Conservation (phyloP, 768 basidiomycete genomes). For the Kwoniella dejecticola region DNA sequence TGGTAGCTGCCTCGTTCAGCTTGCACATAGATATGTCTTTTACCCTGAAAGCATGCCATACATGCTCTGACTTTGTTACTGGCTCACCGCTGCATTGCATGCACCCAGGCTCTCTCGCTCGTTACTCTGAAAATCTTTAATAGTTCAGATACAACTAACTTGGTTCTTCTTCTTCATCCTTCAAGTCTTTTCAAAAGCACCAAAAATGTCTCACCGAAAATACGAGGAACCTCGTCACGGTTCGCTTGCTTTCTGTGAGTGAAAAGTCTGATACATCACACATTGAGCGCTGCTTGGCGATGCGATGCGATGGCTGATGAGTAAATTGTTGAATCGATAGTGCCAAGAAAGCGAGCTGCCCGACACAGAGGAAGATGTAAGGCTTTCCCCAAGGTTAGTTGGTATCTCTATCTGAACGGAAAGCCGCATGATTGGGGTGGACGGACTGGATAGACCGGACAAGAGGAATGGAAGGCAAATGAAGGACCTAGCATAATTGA, state of each 20-base stretch:
- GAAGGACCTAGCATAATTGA: too few relatives aligned
- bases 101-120: not conserved
- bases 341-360: conserved; percentile 93
- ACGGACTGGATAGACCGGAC: not conserved
- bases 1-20: not conserved
- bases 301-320: conserved; percentile 6
- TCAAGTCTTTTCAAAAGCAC: conserved; percentile 26
- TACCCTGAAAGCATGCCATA: conserved; percentile 5
- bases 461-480: not conserved
- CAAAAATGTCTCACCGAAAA: conserved; percentile 58
- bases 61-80: not conserved
- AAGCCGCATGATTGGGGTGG: conserved; percentile 1
- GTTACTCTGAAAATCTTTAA: conserved; percentile 6
- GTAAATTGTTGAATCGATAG: conserved; percentile 60
- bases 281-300: too few relatives aligned
- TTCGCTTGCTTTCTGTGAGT: conserved; percentile 66
- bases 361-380: conserved; percentile 99
- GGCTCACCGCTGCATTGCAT: not conserved
- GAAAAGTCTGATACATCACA: not conserved
- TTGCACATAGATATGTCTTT: not conserved
- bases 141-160: not conserved
- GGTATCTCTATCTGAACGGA: not conserved
- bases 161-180: conserved; percentile 18
- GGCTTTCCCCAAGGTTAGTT: conserved; percentile 91
- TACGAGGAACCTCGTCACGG: conserved; percentile 99